Evolutionary conservation across 2,329 filamentous ascomycete species (phyloP).

Genomic region (Ceratocystiopsis minuta): DNA sequence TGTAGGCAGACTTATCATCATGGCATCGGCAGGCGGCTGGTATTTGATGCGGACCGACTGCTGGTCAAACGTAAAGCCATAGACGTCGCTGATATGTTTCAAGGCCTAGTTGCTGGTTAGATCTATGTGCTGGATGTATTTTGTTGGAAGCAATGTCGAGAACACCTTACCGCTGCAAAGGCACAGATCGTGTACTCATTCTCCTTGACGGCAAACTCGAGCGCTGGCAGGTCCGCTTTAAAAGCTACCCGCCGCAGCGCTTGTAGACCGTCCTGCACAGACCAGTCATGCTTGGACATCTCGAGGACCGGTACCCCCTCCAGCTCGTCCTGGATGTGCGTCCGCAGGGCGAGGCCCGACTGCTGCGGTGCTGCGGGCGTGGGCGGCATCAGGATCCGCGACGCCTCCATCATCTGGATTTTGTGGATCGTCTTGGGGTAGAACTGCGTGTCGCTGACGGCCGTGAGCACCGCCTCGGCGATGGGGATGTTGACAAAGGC

Average conservation of each 20-base stretch:
- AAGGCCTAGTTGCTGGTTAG: conserved; percentile 39
- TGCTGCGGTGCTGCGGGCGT: conserved; percentile 48
- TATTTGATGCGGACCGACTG: conserved; percentile 76
- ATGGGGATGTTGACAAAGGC: conserved; percentile 78
- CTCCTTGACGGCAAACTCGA: conserved; percentile 63
- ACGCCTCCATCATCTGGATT: conserved; percentile 61
- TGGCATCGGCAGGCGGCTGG: conserved; percentile 73
- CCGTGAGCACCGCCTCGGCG: conserved; percentile 68
- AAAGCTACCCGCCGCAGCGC: conserved; percentile 68
- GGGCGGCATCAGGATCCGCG: conserved; percentile 59
- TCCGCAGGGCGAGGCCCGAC: conserved; percentile 35
- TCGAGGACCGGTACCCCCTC: conserved; percentile 33
- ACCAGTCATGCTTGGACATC: conserved; percentile 62
- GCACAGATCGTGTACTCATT: conserved; percentile 77
- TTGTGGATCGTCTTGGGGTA: conserved; percentile 82
- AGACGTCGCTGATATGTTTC: conserved; percentile 58
- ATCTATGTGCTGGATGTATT: too few species aligned
- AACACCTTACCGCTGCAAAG: conserved; percentile 64
- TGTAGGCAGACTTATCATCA: conserved; percentile 88
- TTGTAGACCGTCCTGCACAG: conserved; percentile 57
- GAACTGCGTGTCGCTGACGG: conserved; percentile 85
- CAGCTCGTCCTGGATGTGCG: conserved; percentile 7
- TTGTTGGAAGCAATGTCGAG: too few species aligned
- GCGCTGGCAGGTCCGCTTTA: conserved; percentile 57
- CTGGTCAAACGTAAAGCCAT: conserved; percentile 50